Conservation (phyloP, 2,329 filamentous ascomycete genomes). For the Alternaria alternata region DNA sequence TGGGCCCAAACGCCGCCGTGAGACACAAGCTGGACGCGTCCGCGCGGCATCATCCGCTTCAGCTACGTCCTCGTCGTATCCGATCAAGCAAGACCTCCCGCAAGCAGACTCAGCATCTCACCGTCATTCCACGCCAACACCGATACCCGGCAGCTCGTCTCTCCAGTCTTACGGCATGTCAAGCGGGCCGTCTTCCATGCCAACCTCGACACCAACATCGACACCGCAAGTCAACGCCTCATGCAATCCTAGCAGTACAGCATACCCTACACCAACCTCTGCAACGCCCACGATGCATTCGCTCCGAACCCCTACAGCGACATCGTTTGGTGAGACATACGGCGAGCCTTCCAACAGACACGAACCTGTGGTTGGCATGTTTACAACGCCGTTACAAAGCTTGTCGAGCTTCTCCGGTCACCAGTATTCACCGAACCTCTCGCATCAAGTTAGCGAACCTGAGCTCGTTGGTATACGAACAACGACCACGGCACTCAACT, state of each 20-base stretch:
- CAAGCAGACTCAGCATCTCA: constrained; percentile 32
- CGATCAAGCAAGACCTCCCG: constrained; percentile 39
- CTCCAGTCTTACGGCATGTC: constrained; percentile 38
- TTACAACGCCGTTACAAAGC: constrained; percentile 42
- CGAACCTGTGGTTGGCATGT: constrained; percentile 41
- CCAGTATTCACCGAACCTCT: constrained; percentile 25
- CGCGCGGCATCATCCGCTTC: constrained; percentile 49
- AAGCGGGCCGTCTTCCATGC: constrained; percentile 22
- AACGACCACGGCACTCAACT: constrained; percentile 41
- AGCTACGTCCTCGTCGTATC: constrained; percentile 45
- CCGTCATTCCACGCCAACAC: constrained; percentile 44
- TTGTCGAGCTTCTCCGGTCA: constrained; percentile 34
- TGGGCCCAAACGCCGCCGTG: constrained; percentile 53
- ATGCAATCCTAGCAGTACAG: constrained; percentile 30
- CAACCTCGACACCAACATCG: constrained; percentile 31
- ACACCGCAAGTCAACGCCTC: constrained; percentile 30
- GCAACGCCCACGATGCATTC: constrained; percentile 32
- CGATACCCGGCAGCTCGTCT: constrained; percentile 32
- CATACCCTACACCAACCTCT: constrained; percentile 38
- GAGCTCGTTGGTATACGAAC: constrained; percentile 47
- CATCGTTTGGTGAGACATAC: constrained; percentile 24
- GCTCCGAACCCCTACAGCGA: constrained; percentile 30
- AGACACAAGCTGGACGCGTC: constrained; percentile 49
- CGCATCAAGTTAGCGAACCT: constrained; percentile 45
- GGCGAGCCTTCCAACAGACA: constrained; percentile 23